Conservation (phyloP, 2,329 filamentous ascomycete species). For the Rhynchosporium secalis region DNA sequence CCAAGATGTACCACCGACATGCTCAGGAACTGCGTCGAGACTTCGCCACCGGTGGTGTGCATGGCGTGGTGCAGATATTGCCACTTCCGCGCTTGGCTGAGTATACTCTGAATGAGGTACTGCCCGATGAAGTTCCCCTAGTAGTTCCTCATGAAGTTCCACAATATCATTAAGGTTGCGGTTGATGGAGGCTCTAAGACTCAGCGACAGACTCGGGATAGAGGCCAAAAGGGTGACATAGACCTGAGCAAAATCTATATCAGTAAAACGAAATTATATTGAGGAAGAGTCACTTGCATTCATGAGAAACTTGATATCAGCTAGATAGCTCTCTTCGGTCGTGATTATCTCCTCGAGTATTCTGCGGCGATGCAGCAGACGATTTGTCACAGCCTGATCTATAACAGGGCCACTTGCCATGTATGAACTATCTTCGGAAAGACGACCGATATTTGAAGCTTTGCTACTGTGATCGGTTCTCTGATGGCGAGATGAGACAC, state of each 20-base stretch:
- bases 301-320: slow-evolving; percentile 81
- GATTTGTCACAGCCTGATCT: slow-evolving; percentile 69
- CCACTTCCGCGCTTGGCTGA: slow-evolving; percentile 43
- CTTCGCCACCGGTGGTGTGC: slow-evolving; percentile 50
- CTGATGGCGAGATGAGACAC: slow-evolving; percentile 54
- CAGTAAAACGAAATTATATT: slow-evolving; percentile 59
- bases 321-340: slow-evolving; percentile 87
- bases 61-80: background rate
- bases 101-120: slow-evolving; percentile 69
- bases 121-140: slow-evolving; percentile 69
- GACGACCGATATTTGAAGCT: slow-evolving; percentile 59
- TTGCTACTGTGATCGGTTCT: slow-evolving; percentile 63
- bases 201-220: slow-evolving; percentile 63
- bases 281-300: slow-evolving; percentile 62
- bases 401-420: slow-evolving; percentile 53
- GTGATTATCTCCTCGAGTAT: slow-evolving; percentile 82
- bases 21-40: slow-evolving; percentile 38
- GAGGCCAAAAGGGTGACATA: slow-evolving; percentile 75
- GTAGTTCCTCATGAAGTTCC: slow-evolving; percentile 78
- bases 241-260: slow-evolving; percentile 52
- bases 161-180: slow-evolving; percentile 78
- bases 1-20: slow-evolving; percentile 44
- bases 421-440: slow-evolving; percentile 65
- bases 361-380: slow-evolving; percentile 73
- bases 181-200: slow-evolving; percentile 71